phyloP scores from a whole-genome alignment of 140 eudicot genomes.

The Senecio squalidus region DNA sequence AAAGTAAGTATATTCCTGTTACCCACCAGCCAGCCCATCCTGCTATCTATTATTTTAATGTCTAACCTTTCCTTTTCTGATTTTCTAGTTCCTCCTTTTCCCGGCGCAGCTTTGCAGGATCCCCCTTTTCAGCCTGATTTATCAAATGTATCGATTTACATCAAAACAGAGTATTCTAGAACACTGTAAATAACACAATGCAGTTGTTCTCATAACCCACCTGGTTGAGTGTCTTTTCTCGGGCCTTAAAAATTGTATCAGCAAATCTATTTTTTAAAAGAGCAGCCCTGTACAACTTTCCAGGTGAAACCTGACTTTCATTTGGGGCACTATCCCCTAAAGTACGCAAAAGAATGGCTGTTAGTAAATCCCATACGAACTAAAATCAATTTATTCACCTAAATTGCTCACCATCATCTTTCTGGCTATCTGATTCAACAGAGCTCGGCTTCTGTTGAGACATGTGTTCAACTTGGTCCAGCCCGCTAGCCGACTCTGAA shows the following conservation, averaged over 20 bases:
- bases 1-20: background rate
- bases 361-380: slow-evolving; percentile 16
- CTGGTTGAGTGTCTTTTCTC: slow-evolving; percentile 71
- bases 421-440: slow-evolving; percentile 59
- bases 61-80: slow-evolving; percentile 62
- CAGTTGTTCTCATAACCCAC: slow-evolving; percentile 26
- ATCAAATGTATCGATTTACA: background rate
- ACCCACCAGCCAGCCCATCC: background rate
- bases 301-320: slow-evolving; percentile 65
- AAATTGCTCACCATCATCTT: slow-evolving; percentile 58
- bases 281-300: slow-evolving; percentile 74
- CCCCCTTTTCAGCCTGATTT: slow-evolving; percentile 59
- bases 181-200: background rate
- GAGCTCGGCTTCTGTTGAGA: slow-evolving; percentile 55
- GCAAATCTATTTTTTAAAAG: slow-evolving; percentile 56
- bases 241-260: slow-evolving; percentile 82
- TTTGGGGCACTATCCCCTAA: slow-evolving; percentile 67
- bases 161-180: background rate
- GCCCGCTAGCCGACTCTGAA: slow-evolving; percentile 64
- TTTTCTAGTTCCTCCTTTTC: slow-evolving; percentile 77
- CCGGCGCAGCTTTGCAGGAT: slow-evolving; percentile 72
- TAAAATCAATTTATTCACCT: background rate
- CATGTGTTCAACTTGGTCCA: slow-evolving; percentile 66
- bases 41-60: too few relatives aligned
- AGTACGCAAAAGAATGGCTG: background rate